Percentiles rank a stretch among this genome's conserved stretches.
Evolutionary conservation across 1,139 yeast genomes (phyloP).

Genomic region (Zygotorulaspora mrakii): DNA sequence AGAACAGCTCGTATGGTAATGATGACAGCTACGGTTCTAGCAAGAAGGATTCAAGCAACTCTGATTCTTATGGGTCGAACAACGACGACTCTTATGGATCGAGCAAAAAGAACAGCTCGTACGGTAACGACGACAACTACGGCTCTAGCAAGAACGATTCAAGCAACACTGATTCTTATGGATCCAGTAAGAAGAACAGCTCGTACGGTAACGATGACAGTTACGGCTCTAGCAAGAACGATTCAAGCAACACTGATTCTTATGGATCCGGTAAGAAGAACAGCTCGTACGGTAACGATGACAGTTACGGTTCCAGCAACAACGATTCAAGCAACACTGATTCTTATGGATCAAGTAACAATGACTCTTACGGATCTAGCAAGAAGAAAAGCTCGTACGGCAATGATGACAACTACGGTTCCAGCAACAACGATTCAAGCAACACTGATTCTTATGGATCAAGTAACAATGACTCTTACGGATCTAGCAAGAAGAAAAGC

Average conservation of each 20-base stretch:
- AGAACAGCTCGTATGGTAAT: conserved; percentile 14
- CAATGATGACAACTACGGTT: conserved; percentile 6
- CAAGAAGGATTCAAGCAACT: too few species aligned
- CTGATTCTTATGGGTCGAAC: conserved; percentile 21
- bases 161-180: conserved; percentile 27
- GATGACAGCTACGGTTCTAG: conserved; percentile 30
- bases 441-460: conserved; percentile 20
- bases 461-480: conserved; percentile 11
- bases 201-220: conserved; percentile 23
- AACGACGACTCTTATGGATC: conserved; percentile 19
- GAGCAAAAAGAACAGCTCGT: conserved; percentile 21
- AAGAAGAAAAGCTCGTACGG: conserved; percentile 5
- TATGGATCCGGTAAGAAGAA: conserved; percentile 22
- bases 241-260: conserved; percentile 21
- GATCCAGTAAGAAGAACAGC: conserved; percentile 16
- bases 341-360: conserved; percentile 5
- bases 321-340: conserved; percentile 20
- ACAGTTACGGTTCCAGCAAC: conserved; percentile 29
- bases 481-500: conserved; percentile 17
- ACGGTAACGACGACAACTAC: conserved; percentile 21
- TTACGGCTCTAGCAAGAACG: conserved; percentile 16
- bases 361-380: conserved; percentile 27
- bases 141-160: conserved; percentile 32
- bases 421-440: conserved; percentile 12
- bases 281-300: conserved; percentile 1